Percentiles rank a stretch among this genome's conserved stretches.
These are phyloP conservation scores for Vitis amurensis DNA, from an alignment of 164 flowering plant species.

Conservation along the genomic window DNA sequence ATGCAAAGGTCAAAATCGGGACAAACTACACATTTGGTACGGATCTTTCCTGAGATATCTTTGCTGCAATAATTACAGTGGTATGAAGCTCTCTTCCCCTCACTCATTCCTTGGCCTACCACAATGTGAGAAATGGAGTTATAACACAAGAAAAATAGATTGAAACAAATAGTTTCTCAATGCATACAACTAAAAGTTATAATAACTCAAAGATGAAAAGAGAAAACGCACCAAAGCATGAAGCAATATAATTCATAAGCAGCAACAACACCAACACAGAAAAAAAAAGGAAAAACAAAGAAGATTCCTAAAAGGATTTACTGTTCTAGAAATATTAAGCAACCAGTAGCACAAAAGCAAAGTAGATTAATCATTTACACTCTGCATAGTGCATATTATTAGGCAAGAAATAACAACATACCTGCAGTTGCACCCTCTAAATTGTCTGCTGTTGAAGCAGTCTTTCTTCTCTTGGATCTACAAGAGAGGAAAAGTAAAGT, in stretches of 20 bases:
- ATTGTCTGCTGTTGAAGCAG: conserved; percentile 34
- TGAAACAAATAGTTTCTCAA: too few relatives aligned
- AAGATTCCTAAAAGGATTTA: too few relatives aligned
- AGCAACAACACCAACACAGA: too few relatives aligned
- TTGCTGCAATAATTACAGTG: conserved; percentile 71
- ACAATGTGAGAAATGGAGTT: conserved; percentile 1
- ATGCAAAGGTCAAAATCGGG: conserved; percentile 79
- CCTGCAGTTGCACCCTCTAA: conserved; percentile 30
- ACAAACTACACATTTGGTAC: conserved; percentile 59
- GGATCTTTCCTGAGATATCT: conserved; percentile 58
- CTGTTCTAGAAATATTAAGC: too few relatives aligned
- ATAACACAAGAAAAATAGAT: too few relatives aligned
- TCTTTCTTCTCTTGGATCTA: conserved; percentile 49
- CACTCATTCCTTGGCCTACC: conserved; percentile 34
- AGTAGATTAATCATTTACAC: too few relatives aligned
- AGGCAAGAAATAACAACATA: conserved; percentile 8
- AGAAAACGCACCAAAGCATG: too few relatives aligned
- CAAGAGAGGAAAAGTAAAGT: conserved; percentile 4
- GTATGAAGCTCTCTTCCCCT: conserved; percentile 48
- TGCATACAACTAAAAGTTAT: too few relatives aligned
- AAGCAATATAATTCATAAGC: too few relatives aligned
- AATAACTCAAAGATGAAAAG: too few relatives aligned
- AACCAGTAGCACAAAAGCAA: too few relatives aligned
- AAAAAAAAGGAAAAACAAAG: too few relatives aligned
- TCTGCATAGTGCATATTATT: background rate